These are phyloP conservation scores for Microthyrium microscopicum DNA, from an alignment of 2,329 filamentous ascomycete species.

Conservation along the genomic window DNA sequence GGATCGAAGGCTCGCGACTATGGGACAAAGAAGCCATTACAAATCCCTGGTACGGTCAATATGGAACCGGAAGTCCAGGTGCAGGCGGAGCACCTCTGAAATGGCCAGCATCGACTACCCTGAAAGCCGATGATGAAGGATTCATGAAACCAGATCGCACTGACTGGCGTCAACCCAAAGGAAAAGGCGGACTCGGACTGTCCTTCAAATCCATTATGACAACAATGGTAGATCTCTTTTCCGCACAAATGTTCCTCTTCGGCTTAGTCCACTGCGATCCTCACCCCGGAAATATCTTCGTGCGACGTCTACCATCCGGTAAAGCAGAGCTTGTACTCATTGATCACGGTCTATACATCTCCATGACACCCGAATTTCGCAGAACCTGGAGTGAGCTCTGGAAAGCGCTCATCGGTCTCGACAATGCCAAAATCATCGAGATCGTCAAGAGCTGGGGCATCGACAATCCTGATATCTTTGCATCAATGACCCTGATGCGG, in stretches of 20 bases:
- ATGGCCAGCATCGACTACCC: constrained; percentile 24
- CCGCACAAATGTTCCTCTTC: constrained; percentile 97
- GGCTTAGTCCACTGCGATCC: constrained; percentile 92
- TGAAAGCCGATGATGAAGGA: constrained; percentile 34
- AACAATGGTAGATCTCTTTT: constrained; percentile 90
- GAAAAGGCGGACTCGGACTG: constrained; percentile 69
- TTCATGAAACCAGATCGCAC: constrained; percentile 71
- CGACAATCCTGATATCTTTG: constrained; percentile 77
- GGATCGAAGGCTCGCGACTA: constrained; percentile 86
- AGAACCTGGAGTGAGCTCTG: constrained; percentile 81
- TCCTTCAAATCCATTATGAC: constrained; percentile 79
- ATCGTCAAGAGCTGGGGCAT: constrained; percentile 77
- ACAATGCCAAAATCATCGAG: constrained; percentile 60
- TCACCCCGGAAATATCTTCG: constrained; percentile 93
- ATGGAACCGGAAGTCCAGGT: constrained; percentile 61
- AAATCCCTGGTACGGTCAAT: constrained; percentile 60
- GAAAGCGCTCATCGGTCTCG: constrained; percentile 86
- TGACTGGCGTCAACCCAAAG: constrained; percentile 56
- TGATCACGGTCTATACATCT: constrained; percentile 91
- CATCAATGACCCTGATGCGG: constrained; percentile 72
- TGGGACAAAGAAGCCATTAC: constrained; percentile 82
- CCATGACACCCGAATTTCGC: constrained; percentile 69
- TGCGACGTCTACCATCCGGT: constrained; percentile 70
- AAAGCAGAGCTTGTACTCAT: constrained; percentile 82
- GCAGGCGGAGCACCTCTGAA: constrained; percentile 50